A percentile compares a stretch with the other conserved stretches of the same genome.
Conservation (phyloP, 306 rosid genomes). For the Leucaena leucocephala region DNA sequence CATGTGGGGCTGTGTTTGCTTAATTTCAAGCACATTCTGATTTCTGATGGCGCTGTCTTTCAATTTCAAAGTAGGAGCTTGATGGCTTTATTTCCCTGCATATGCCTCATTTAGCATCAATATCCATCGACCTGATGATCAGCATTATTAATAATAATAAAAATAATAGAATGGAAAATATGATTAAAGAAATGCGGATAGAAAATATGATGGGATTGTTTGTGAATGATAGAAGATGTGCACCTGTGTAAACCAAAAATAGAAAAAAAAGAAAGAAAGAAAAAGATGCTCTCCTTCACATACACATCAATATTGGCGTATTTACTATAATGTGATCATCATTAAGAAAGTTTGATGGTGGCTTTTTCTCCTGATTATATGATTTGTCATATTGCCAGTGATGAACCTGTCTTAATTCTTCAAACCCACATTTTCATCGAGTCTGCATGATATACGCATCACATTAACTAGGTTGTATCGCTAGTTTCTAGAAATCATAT, state of each 20-base stretch:
- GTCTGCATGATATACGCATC: background rate
- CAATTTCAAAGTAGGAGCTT: slow-evolving; percentile 40
- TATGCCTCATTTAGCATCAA: slow-evolving; percentile 26
- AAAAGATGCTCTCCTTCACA: background rate
- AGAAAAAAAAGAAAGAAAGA: background rate
- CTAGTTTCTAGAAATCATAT: background rate
- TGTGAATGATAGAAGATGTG: slow-evolving; percentile 17
- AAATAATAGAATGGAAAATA: background rate
- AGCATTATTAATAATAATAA: background rate
- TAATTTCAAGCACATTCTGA: slow-evolving; percentile 42
- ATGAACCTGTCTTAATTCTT: slow-evolving; percentile 13
- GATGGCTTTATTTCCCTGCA: slow-evolving; percentile 28
- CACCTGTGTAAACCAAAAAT: background rate
- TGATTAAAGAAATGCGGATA: background rate
- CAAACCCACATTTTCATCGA: slow-evolving; percentile 29
- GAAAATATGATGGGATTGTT: slow-evolving; percentile 26
- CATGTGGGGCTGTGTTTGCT: slow-evolving; percentile 38
- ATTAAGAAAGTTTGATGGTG: slow-evolving; percentile 23
- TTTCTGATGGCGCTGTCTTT: slow-evolving; percentile 38
- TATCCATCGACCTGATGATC: background rate
- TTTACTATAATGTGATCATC: slow-evolving; percentile 14
- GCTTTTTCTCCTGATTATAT: slow-evolving; percentile 19
- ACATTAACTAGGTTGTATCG: background rate
- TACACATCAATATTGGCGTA: slow-evolving; percentile 22
- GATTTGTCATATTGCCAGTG: slow-evolving; percentile 15